Evolutionary conservation across 176 grass and related monocot species (phyloP), one percentile per base, ranked within the genome.

Genomic region (maize (Zea mays)): DNA sequence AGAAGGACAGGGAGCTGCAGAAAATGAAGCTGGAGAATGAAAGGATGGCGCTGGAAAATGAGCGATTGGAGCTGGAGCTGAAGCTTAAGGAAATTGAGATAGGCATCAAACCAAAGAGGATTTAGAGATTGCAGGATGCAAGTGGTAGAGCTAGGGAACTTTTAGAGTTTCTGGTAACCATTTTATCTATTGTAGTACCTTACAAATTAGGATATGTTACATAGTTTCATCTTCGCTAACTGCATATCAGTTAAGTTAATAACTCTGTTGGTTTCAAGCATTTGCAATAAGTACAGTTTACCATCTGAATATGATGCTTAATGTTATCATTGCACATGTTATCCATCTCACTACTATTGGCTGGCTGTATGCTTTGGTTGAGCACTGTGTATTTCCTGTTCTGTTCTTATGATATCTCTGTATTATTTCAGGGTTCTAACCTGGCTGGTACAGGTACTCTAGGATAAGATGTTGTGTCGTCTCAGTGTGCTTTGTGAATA

Each of bases 1-100:
- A 90, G 85, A 92, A 97, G 66, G 94, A 97, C 68, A 83, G 73
- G 64, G 86, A 97, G 39, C 16, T 94, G 72, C 49, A 92, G 67
- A 90, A 81, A 77, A 94, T 88, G 86, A 91, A 81, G 48, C 54
- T 90, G 56, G 88, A 88, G 67, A 93, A 97, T 13, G 91, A 93
- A 81, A 93, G 67, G 73, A 91, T 97, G 91, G 76, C 39, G 56
- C 69, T 97, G 72, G 82, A 97, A 62, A 97, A 97, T 79, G 81
- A 97, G 73, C 80, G 65, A 41, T 38, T 97, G 38, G 84, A 88
- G 48, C 80, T 97, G 79, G 89, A 91, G 62, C 52, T 97, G 63
- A 93, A 67, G 69, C 89, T 84, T 35, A 88, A 92, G 71, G 89
- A 92, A 86, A 80, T 90, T 76, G 82, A 92, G 61, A 61, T 86